These are phyloP conservation scores for Porpolomopsis calyptriformis DNA, from an alignment of 768 basidiomycete species.

Conservation along the genomic window DNA sequence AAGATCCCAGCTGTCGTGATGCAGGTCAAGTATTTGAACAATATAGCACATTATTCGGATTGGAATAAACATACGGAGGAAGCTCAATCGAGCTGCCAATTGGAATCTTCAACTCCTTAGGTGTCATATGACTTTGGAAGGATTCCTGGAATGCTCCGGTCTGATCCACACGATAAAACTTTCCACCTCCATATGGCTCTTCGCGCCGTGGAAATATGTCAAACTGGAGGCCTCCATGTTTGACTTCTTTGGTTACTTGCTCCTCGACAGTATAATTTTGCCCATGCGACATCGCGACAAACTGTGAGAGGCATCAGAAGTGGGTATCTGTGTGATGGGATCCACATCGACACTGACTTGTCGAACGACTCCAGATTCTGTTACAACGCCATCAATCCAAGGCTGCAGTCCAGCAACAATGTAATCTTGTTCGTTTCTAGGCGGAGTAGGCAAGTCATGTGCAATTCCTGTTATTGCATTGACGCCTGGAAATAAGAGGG, in stretches of 20 bases:
- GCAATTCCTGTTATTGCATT: conserved; percentile 10
- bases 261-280: conserved; percentile 14
- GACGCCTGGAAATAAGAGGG: not conserved
- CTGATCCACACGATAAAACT: not conserved
- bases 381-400: conserved; percentile 13
- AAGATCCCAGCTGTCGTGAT: not conserved
- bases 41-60: not conserved
- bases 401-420: conserved; percentile 12
- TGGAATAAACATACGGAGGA: not conserved
- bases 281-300: conserved; percentile 9
- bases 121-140: not conserved
- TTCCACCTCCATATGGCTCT: not conserved
- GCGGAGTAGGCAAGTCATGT: not conserved
- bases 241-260: conserved; percentile 10
- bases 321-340: not conserved
- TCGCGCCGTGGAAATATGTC: conserved; percentile 11
- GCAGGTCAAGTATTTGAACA: too few relatives aligned
- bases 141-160: not conserved
- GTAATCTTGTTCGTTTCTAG: conserved; percentile 9
- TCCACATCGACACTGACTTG: conserved; percentile 12
- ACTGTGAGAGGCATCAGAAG: conserved; percentile 4
- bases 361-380: conserved; percentile 9
- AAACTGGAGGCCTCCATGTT: conserved; percentile 13
- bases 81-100: not conserved
- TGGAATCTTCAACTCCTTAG: not conserved